Percentiles rank a stretch among this genome's conserved stretches.
Conservation (phyloP, 257 asterid species). For the Solanum etuberosum region DNA sequence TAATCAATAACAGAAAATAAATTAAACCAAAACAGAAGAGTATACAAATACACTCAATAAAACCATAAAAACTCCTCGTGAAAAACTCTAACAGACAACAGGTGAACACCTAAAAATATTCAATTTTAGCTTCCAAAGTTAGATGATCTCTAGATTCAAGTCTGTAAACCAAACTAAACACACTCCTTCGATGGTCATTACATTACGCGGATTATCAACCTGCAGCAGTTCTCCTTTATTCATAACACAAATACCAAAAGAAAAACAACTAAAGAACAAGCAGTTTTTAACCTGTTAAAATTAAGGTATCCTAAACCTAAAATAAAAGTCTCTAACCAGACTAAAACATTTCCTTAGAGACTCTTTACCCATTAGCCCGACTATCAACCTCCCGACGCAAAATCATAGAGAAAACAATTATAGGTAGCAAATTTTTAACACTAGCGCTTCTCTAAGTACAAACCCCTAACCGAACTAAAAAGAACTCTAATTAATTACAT, state of each 20-base stretch:
- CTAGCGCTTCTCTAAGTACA: neutral
- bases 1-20: neutral
- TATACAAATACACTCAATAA: neutral
- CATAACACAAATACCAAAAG: neutral
- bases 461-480: neutral
- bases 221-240: neutral
- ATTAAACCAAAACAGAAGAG: neutral
- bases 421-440: neutral
- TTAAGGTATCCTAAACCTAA: neutral
- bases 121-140: neutral
- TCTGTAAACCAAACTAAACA: neutral
- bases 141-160: neutral
- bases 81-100: neutral
- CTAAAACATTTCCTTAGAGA: neutral
- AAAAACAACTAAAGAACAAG: neutral
- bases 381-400: neutral
- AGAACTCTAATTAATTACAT: neutral
- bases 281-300: neutral
- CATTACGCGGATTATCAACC: neutral
- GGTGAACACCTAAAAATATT: neutral
- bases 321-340: neutral
- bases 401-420: neutral
- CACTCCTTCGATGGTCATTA: neutral
- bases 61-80: neutral
- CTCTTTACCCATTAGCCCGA: neutral